Evolutionary conservation across 2,329 filamentous ascomycete species (phyloP).

Genomic region (Diatrype stigma): DNA sequence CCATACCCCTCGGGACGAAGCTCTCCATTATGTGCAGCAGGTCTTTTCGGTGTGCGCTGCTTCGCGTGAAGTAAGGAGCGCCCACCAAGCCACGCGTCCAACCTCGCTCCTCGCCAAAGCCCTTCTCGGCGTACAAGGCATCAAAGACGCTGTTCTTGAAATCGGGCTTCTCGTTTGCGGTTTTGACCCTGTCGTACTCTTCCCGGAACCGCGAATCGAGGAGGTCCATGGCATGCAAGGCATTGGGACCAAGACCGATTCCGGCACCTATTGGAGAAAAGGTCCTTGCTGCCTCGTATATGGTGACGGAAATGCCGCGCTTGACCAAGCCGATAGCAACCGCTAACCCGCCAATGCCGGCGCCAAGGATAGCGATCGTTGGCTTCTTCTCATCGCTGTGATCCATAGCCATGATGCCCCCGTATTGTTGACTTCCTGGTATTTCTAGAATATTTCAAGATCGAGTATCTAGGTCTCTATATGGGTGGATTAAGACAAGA

Average conservation of each 20-base stretch:
- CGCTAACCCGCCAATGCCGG: slow-evolving; percentile 25
- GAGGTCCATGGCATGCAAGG: slow-evolving; percentile 36
- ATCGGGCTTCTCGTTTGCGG: slow-evolving; percentile 32
- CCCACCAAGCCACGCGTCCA: slow-evolving; percentile 34
- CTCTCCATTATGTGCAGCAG: slow-evolving; percentile 38
- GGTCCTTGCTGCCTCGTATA: slow-evolving; percentile 23
- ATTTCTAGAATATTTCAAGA: background rate
- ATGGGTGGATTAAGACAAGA: too few species aligned
- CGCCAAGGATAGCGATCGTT: slow-evolving; percentile 23
- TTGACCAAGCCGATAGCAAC: slow-evolving; percentile 26
- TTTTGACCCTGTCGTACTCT: slow-evolving; percentile 34
- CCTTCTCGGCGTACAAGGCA: slow-evolving; percentile 34
- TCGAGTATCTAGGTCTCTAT: too few species aligned
- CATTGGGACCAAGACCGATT: slow-evolving; percentile 37
- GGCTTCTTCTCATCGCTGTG: slow-evolving; percentile 5
- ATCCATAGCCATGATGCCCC: background rate
- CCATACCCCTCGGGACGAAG: slow-evolving; percentile 22
- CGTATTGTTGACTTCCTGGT: too few species aligned
- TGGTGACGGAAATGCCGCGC: slow-evolving; percentile 19
- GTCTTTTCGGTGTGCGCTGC: slow-evolving; percentile 37
- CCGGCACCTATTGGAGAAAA: slow-evolving; percentile 27
- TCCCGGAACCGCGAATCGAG: slow-evolving; percentile 33
- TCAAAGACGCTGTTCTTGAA: slow-evolving; percentile 37
- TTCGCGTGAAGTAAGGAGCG: slow-evolving; percentile 32
- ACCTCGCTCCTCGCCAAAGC: slow-evolving; percentile 32